Evolutionary conservation across 1,284 basidiomycete genomes (phyloP).

Genomic region (Boletus mariae): DNA sequence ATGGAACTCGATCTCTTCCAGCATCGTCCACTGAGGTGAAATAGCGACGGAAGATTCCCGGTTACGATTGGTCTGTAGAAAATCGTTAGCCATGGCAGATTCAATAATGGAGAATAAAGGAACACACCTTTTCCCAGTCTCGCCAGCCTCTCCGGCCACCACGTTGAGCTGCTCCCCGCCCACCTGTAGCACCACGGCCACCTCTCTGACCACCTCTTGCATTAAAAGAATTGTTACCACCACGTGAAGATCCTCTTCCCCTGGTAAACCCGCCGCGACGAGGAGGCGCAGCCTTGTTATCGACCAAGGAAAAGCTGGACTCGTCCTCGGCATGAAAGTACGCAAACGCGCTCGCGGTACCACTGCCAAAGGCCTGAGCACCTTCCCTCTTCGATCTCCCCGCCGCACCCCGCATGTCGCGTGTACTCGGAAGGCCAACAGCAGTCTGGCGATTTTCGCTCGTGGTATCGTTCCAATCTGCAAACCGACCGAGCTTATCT

Average conservation of each 20-base stretch:
- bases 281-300: slow-evolving; percentile 70
- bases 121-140: slow-evolving; percentile 88
- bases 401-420: slow-evolving; percentile 45
- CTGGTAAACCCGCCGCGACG: slow-evolving; percentile 64
- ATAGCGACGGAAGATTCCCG: slow-evolving; percentile 95
- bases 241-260: slow-evolving; percentile 51
- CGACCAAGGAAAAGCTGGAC: slow-evolving; percentile 95
- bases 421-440: slow-evolving; percentile 46
- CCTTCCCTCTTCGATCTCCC: slow-evolving; percentile 63
- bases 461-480: slow-evolving; percentile 91
- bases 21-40: slow-evolving; percentile 86
- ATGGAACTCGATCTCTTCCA: slow-evolving; percentile 97
- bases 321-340: slow-evolving; percentile 99
- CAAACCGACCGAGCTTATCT: slow-evolving; percentile 96
- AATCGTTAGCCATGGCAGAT: slow-evolving; percentile 6
- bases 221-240: slow-evolving; percentile 43
- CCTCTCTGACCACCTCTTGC: slow-evolving; percentile 46
- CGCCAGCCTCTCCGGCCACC: slow-evolving; percentile 81
- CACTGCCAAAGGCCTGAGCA: slow-evolving; percentile 73
- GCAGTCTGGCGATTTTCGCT: slow-evolving; percentile 60
- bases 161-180: slow-evolving; percentile 50
- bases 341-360: slow-evolving; percentile 89
- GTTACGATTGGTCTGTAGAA: slow-evolving; percentile 72
- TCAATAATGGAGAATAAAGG: background rate
- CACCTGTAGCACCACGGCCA: slow-evolving; percentile 35